phyloP scores from a whole-genome alignment of 192 early-diverging fungal species.

The Jimgerdemannia flammicorona region DNA sequence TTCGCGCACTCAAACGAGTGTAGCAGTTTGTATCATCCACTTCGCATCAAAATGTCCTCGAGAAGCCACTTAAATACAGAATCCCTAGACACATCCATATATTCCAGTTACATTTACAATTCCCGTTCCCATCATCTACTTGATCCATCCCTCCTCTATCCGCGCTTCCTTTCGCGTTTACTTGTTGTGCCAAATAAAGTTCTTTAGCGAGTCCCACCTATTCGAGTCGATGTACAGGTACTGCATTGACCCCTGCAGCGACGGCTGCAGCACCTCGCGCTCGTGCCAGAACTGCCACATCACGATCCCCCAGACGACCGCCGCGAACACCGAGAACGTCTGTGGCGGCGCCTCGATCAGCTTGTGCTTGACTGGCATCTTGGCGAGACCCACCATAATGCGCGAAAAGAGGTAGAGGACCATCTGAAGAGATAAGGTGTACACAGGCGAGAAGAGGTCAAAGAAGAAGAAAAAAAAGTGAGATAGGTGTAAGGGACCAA shows the following conservation, averaged over 20 bases:
- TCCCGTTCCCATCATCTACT: too few species aligned
- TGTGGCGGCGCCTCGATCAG: slow-evolving; percentile 69
- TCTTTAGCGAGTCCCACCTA: slow-evolving; percentile 69
- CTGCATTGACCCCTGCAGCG: slow-evolving; percentile 92
- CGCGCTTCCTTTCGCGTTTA: slow-evolving; percentile 31
- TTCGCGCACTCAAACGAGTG: too few species aligned
- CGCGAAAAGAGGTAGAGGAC: slow-evolving; percentile 93
- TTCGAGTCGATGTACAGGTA: slow-evolving; percentile 92
- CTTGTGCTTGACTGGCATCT: slow-evolving; percentile 69
- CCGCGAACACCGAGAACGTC: slow-evolving; percentile 91
- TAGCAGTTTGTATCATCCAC: too few species aligned
- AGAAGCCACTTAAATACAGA: too few species aligned
- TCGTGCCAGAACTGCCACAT: slow-evolving; percentile 95
- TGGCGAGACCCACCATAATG: slow-evolving; percentile 82
- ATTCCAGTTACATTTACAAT: too few species aligned
- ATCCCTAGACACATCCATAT: too few species aligned
- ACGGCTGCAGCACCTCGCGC: slow-evolving; percentile 82
- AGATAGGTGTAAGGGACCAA: background rate
- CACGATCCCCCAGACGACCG: slow-evolving; percentile 88
- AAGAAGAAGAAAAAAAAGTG: background rate
- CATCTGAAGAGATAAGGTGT: slow-evolving; percentile 54
- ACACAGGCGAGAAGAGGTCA: slow-evolving; percentile 12
- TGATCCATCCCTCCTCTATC: too few species aligned
- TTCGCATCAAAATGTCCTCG: too few species aligned
- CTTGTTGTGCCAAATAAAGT: slow-evolving; percentile 83